These are phyloP conservation scores for Salix caprea DNA, from an alignment of 345 rosid genomes.

Conservation along the genomic window DNA sequence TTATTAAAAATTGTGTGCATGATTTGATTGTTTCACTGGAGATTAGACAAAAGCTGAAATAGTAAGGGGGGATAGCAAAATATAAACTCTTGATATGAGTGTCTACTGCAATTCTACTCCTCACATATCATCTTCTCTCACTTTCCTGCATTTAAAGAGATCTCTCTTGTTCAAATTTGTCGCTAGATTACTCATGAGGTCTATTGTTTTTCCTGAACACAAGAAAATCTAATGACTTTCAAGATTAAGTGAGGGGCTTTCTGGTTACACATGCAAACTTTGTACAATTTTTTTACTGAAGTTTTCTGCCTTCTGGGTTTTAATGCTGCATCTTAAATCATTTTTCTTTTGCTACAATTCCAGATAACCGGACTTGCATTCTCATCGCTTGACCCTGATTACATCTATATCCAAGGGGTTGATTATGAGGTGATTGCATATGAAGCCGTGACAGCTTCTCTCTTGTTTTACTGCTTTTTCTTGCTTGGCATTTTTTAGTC, in stretches of 20 bases:
- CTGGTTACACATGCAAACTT: background rate
- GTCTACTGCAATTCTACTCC: background rate
- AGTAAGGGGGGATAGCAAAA: background rate
- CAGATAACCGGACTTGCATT: constrained; percentile 72
- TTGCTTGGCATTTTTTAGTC: background rate
- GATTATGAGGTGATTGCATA: constrained; percentile 58
- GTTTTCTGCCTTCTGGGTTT: constrained; percentile 1
- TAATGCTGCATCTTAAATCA: background rate
- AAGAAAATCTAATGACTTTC: background rate
- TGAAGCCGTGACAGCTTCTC: background rate
- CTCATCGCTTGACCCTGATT: constrained; percentile 50
- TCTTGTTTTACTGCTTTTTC: background rate
- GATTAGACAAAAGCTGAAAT: background rate
- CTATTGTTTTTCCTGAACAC: background rate
- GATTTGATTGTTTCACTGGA: background rate
- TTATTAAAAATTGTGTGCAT: background rate
- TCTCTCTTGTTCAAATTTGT: background rate
- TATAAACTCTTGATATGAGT: background rate
- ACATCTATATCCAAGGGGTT: constrained; percentile 56
- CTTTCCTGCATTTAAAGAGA: background rate
- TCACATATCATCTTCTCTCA: background rate
- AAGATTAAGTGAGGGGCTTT: background rate
- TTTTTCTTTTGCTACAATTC: constrained; percentile 13
- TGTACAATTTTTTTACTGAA: background rate
- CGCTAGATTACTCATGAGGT: background rate